Evolutionary conservation across 441 rosid genomes (phyloP), one percentile per base, ranked within the genome.

Genomic region (Isatis lusitanica): DNA sequence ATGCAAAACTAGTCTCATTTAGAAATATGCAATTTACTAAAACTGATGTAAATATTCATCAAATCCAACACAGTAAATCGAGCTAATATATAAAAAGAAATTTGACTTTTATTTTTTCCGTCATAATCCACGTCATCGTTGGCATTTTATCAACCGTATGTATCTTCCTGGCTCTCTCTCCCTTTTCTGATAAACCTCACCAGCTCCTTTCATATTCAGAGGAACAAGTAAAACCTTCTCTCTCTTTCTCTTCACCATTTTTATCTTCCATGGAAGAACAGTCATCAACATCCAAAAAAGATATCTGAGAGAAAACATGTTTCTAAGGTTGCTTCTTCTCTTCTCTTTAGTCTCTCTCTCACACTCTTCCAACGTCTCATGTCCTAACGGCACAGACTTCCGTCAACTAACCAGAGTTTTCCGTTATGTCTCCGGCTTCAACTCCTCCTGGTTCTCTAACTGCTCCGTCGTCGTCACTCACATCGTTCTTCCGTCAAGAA

Each of bases 341-440:
- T 64, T 85, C 18, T 78, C 84, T 6, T 62, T 89, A 44, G 28
- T 86, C 80, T 75, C 79, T 28, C 43, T 85, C 18, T 83, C 50
- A 3, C 73, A 85, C 67, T 82, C 91, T 35, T 46, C 79, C 7
- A 82, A 86, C 67, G 13, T 71, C 11, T 82, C 91, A 79, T 72
- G 78, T 63, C 65, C 61, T 21, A 82, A 80, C 79, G 76, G 66
- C 42, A 78, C 78, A 16, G 91, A 93, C 76, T 67, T 10, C 4
- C 57, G 46, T 12, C 84, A 78, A 13, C 63, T 91, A 56, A 78
- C 83, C 4, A 79, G 33, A 66, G 96, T 90, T 46, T 91, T 90
- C 77, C 70, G 74, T 71, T 83, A 84, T 31, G 88, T 91, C 53
- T 80, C 91, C 48, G 88, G 86, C 2, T 90, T 93, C 86, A 78